Evolutionary conservation across 2,329 filamentous ascomycete genomes (phyloP), one percentile per base, ranked within the genome.

Genomic region (Botryosphaeria agaves): DNA sequence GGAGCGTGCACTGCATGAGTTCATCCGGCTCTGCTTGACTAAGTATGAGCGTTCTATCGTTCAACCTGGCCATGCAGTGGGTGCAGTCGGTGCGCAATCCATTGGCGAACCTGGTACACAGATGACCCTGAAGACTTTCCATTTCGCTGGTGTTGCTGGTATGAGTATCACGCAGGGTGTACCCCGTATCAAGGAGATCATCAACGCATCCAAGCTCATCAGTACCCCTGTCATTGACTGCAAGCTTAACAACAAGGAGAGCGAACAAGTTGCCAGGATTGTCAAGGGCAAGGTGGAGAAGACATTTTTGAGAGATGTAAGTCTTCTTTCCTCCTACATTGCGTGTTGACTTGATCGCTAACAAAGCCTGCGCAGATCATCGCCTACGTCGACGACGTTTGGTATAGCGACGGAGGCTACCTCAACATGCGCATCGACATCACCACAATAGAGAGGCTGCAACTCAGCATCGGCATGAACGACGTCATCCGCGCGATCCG

Each of bases 131-230:
- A 95, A 95, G 60, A 95, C 89, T 49, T 95, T 95, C 72, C 89
- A 95, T 78, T 98, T 98, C 62, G 89, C 89, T 49, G 89, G 89
- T 79, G 89, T 98, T 39, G 89, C 89, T 26, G 87, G 87, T 52
- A 95, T 98, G 89, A 93, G 83, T 67, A 93, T 98, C 49, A 98
- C 89, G 0, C 83, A 94, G 49, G 89, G 89, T 80, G 89, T 98
- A 5, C 89, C 89, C 1, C 87, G 89, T 75, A 98, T 98, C 62
- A 98, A 98, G 59, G 89, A 98, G 64, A 98, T 98, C 42, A 98
- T 98, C 72, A 98, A 98, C 57, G 89, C 89, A 5, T 93, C 84
- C 6, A 92, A 84, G 51, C 63, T 65, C 29, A 98, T 98, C 55
- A 91, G 80, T 52, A 98, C 89, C 1, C 89, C 89, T 0, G 78